phyloP scores from a whole-genome alignment of 306 rosid genomes.

The Leucaena leucocephala region DNA sequence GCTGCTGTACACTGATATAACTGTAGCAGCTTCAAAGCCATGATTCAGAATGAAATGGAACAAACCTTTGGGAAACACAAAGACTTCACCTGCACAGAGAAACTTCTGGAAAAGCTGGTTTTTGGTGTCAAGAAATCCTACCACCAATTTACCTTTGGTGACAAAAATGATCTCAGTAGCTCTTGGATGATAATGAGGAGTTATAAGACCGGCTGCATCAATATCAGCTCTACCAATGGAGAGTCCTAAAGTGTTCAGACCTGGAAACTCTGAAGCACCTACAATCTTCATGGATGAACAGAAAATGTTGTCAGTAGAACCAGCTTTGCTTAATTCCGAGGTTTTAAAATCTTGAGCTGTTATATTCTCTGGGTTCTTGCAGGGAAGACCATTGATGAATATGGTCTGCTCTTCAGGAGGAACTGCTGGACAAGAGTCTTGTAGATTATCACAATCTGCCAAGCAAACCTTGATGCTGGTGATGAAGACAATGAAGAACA shows the following conservation, averaged over 20 bases:
- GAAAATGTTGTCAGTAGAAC: constrained; percentile 41
- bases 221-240: constrained; percentile 68
- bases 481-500: constrained; percentile 35
- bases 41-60: constrained; percentile 61
- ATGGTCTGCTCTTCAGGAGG: constrained; percentile 32
- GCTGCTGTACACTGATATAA: constrained; percentile 62
- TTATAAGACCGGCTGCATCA: constrained; percentile 50
- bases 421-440: constrained; percentile 67
- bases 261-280: constrained; percentile 62
- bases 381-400: constrained; percentile 78
- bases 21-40: constrained; percentile 50
- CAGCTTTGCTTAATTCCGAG: constrained; percentile 46
- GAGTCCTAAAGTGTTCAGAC: constrained; percentile 75
- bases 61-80: constrained; percentile 76
- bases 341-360: constrained; percentile 62
- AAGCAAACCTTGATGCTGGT: constrained; percentile 31
- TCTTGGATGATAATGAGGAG: constrained; percentile 73
- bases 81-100: constrained; percentile 62
- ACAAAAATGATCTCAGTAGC: constrained; percentile 72
- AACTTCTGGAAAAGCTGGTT: constrained; percentile 48
- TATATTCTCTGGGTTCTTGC: constrained; percentile 55
- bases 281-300: constrained; percentile 52
- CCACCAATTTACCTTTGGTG: constrained; percentile 49
- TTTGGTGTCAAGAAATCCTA: constrained; percentile 63
- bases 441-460: constrained; percentile 58